phyloP scores from a whole-genome alignment of 2,329 filamentous ascomycete species.

The Fusarium sp. region DNA sequence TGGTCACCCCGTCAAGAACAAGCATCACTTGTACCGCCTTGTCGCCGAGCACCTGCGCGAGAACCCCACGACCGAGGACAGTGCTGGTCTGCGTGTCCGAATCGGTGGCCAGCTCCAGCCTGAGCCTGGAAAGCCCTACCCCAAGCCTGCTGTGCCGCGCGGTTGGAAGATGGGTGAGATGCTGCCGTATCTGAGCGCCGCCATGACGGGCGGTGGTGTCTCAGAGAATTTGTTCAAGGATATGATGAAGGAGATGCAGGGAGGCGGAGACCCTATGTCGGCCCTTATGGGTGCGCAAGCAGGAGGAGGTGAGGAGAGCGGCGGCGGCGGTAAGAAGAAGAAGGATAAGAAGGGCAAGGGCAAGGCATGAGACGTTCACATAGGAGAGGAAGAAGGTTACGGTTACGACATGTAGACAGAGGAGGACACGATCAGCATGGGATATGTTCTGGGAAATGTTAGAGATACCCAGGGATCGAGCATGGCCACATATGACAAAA shows the following conservation, averaged over 20 bases:
- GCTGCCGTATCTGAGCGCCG: slow-evolving; percentile 88
- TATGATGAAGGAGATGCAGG: slow-evolving; percentile 94
- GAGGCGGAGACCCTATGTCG: slow-evolving; percentile 63
- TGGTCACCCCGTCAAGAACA: slow-evolving; percentile 70
- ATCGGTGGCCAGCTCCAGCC: slow-evolving; percentile 79
- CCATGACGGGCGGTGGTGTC: slow-evolving; percentile 92
- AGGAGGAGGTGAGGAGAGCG: slow-evolving; percentile 51
- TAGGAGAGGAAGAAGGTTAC: slow-evolving; percentile 1
- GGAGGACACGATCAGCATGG: slow-evolving; percentile 4
- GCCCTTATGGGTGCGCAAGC: slow-evolving; percentile 59
- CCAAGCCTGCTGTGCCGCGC: slow-evolving; percentile 81
- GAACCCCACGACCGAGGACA: slow-evolving; percentile 82
- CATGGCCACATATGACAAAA: slow-evolving; percentile 34
- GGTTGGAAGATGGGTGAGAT: slow-evolving; percentile 93
- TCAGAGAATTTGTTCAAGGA: slow-evolving; percentile 96
- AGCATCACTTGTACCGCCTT: slow-evolving; percentile 89
- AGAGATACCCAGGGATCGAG: slow-evolving; percentile 40
- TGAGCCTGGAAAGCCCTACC: slow-evolving; percentile 76
- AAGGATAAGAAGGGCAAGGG: slow-evolving; percentile 68
- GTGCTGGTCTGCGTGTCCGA: slow-evolving; percentile 77
- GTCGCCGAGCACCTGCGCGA: slow-evolving; percentile 82
- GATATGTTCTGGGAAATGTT: slow-evolving; percentile 32
- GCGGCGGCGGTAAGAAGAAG: slow-evolving; percentile 57
- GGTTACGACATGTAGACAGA: slow-evolving; percentile 7
- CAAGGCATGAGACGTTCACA: slow-evolving; percentile 42